Evolutionary conservation across 2,329 filamentous ascomycete genomes (phyloP).

Genomic region (Pyrenochaeta sp.): DNA sequence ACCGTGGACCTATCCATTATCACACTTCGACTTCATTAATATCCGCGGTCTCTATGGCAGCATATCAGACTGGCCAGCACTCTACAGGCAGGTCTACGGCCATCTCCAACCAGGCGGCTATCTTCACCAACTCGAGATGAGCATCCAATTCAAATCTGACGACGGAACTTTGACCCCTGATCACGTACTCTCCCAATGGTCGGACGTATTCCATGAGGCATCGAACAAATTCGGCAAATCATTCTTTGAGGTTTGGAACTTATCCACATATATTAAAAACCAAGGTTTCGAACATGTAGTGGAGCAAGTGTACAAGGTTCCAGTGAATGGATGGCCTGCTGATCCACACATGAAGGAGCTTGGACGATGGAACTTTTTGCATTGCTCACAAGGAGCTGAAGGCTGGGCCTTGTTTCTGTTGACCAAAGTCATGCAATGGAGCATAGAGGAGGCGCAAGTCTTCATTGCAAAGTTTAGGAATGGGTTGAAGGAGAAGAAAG

Average conservation of each 20-base stretch:
- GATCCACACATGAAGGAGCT: conserved; percentile 43
- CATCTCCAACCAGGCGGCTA: conserved; percentile 47
- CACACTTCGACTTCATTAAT: conserved; percentile 52
- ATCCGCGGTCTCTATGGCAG: conserved; percentile 52
- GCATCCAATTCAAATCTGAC: conserved; percentile 48
- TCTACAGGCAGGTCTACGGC: conserved; percentile 39
- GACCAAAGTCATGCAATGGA: conserved; percentile 43
- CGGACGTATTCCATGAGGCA: conserved; percentile 35
- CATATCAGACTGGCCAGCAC: conserved; percentile 53
- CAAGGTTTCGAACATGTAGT: conserved; percentile 36
- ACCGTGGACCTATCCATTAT: conserved; percentile 45
- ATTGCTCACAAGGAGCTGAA: conserved; percentile 36
- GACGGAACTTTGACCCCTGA: conserved; percentile 47
- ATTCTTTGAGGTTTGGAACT: conserved; percentile 35
- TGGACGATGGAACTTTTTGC: conserved; percentile 40
- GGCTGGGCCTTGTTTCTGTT: conserved; percentile 38
- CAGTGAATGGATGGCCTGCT: conserved; percentile 35
- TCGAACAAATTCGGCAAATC: conserved; percentile 30
- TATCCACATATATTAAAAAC: conserved; percentile 33
- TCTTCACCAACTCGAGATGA: conserved; percentile 51
- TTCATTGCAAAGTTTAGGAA: conserved; percentile 46
- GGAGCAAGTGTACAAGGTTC: conserved; percentile 39
- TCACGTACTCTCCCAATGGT: conserved; percentile 35
- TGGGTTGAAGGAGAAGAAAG: conserved; percentile 39
- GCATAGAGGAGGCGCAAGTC: conserved; percentile 53